Evolutionary conservation across 116 monocot genomes (phyloP).

Genomic region (Phalaenopsis hybrid): DNA sequence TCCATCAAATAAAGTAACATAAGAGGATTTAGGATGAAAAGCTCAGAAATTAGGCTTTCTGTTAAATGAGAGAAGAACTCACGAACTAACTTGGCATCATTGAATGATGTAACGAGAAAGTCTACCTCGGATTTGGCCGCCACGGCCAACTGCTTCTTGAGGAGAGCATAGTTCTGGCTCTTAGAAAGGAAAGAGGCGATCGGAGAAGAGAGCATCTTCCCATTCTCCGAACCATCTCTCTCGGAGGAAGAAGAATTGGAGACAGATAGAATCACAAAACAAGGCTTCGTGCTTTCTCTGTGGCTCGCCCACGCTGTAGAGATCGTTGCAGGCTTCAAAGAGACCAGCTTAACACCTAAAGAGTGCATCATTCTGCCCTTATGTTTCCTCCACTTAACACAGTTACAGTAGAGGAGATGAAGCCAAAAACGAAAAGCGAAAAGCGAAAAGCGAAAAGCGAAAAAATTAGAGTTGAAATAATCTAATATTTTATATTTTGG

Average conservation of each 20-base stretch:
- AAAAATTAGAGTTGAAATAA: too few relatives aligned
- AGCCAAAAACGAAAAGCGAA: too few relatives aligned
- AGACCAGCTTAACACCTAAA: conserved; percentile 34
- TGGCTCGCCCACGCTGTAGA: background rate
- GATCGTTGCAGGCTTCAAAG: conserved; percentile 5
- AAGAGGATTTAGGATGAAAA: too few relatives aligned
- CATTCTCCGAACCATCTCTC: conserved; percentile 12
- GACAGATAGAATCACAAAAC: background rate
- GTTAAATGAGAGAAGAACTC: too few relatives aligned
- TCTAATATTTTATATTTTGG: too few relatives aligned
- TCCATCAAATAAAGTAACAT: too few relatives aligned
- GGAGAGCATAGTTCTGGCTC: conserved; percentile 74
- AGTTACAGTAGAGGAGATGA: too few relatives aligned
- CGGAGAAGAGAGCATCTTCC: conserved; percentile 10
- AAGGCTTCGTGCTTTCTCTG: conserved; percentile 8
- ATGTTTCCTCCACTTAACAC: background rate
- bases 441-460: too few relatives aligned
- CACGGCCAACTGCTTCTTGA: conserved; percentile 87
- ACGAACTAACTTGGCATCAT: background rate
- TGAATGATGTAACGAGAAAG: background rate
- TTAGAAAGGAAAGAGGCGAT: conserved; percentile 43
- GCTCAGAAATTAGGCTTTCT: too few relatives aligned
- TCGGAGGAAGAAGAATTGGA: conserved; percentile 20
- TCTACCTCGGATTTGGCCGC: conserved; percentile 84
- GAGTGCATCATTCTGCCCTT: conserved; percentile 31